Evolutionary conservation across 352 stramenopile species (phyloP).

Genomic region (Globisporangium splendens): DNA sequence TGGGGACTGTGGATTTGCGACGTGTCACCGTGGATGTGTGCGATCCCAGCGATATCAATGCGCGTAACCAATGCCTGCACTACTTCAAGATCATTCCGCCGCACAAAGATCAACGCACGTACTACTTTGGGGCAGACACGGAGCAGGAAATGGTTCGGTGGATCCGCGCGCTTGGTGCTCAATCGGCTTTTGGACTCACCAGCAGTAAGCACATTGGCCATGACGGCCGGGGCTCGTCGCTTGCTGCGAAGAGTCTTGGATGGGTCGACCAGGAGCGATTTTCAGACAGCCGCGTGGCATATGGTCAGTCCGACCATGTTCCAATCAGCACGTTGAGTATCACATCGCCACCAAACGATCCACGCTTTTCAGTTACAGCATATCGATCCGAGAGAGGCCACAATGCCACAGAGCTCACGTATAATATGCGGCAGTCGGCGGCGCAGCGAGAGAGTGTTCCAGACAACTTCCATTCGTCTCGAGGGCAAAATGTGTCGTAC

Average conservation of each 20-base stretch:
- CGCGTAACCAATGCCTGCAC: conserved; percentile 50
- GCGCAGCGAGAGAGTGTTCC: conserved; percentile 3
- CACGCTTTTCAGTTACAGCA: conserved; percentile 3
- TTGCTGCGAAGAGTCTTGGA: not conserved
- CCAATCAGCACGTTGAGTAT: conserved; percentile 4
- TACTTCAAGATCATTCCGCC: conserved; percentile 72
- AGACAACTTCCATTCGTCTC: conserved; percentile 2
- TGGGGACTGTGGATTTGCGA: conserved; percentile 63
- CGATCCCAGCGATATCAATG: conserved; percentile 51
- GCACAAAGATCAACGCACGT: conserved; percentile 55
- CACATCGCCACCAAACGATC: not conserved
- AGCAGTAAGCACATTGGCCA: not conserved
- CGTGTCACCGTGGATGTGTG: conserved; percentile 58
- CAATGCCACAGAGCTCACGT: conserved; percentile 14
- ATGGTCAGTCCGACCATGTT: conserved; percentile 10
- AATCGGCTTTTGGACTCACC: conserved; percentile 31
- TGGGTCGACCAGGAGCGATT: conserved; percentile 6
- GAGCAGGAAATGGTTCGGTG: conserved; percentile 69
- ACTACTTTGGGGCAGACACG: conserved; percentile 67
- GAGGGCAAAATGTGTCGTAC: conserved; percentile 2
- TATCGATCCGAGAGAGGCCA: conserved; percentile 1
- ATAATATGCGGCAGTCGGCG: conserved; percentile 4
- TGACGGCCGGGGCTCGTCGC: conserved; percentile 2
- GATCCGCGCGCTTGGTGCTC: conserved; percentile 52
- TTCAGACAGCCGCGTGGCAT: conserved; percentile 20